Evolutionary conservation across 345 rosid genomes (phyloP), one percentile per base, ranked within the genome.

Genomic region (Gossypium ekmanianum): DNA sequence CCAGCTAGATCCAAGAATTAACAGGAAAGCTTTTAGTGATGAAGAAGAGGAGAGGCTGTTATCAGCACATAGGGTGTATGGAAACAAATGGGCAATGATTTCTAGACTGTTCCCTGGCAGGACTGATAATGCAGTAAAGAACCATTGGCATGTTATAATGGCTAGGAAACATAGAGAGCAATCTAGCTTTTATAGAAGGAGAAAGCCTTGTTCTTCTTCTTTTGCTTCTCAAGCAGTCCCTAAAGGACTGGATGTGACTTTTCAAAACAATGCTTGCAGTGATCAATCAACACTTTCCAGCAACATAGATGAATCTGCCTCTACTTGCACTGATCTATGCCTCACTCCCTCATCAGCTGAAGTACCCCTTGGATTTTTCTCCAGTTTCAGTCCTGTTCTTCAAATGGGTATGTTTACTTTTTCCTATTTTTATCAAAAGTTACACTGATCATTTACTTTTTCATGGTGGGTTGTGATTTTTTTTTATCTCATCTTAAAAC

Each of bases 121-220:
- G 72, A 94, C 97, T 11, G 98, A 94, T 78, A 94, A 94, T 80
- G 97, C 97, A 1, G 97, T 94, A 43, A 94, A 92, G 83, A 94
- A 94, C 76, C 98, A 94, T 72, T 92, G 98, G 97, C 97, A 94
- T 75, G 98, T 94, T 61, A 89, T 94, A 68, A 89, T 88, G 92
- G 97, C 98, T 2, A 91, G 98, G 77, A 88, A 84, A 80, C 87
- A 87, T 29, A 87, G 97, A 72, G 94, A 92, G 76, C 91, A 83
- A 63, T 87, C 91, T 61, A 79, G 77, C 81, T 61, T 81, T 74
- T 83, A 76, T 71, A 75, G 85, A 69, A 81, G 85, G 69, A 84
- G 89, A 64, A 90, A 82, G 76, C 84, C 41, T 34, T 34, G 41
- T 34, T 34, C 83, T 12, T n/a, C 80, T 72, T 61, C 84, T 67